Percentiles rank a stretch among this genome's conserved stretches.
Evolutionary conservation across 352 stramenopile genomes (phyloP).

Genomic region (Phytophthora pluvialis): DNA sequence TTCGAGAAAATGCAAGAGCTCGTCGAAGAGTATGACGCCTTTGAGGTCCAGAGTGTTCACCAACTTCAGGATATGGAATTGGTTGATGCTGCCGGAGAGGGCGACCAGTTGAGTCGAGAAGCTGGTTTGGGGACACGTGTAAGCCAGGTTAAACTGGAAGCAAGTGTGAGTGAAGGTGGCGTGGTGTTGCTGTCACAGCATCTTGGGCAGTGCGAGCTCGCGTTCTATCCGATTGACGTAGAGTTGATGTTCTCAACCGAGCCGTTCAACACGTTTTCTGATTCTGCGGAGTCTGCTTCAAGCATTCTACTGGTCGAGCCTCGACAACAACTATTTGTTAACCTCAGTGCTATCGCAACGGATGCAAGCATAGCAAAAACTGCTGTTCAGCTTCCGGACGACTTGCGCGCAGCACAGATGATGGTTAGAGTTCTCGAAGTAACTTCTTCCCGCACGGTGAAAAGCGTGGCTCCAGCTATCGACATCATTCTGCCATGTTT

Average conservation of each 20-base stretch:
- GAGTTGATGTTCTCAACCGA: conserved; percentile 75
- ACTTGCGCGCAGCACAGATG: conserved; percentile 48
- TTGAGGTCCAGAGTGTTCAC: conserved; percentile 26
- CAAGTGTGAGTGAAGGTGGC: conserved; percentile 30
- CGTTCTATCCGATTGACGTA: conserved; percentile 69
- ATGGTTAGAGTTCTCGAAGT: conserved; percentile 52
- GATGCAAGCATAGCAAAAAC: conserved; percentile 20
- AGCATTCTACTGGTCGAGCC: conserved; percentile 57
- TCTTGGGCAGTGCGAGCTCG: conserved; percentile 47
- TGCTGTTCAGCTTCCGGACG: conserved; percentile 36
- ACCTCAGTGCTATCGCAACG: conserved; percentile 17
- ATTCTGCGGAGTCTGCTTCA: conserved; percentile 40
- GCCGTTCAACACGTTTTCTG: conserved; percentile 60
- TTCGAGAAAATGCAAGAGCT: conserved; percentile 52
- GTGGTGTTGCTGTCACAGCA: conserved; percentile 42
- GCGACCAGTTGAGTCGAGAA: neutral
- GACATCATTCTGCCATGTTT: conserved; percentile 58
- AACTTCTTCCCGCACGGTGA: conserved; percentile 32
- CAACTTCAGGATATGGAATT: conserved; percentile 27
- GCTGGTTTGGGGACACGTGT: neutral
- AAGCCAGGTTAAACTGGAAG: conserved; percentile 36
- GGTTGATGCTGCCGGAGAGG: conserved; percentile 8
- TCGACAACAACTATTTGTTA: conserved; percentile 39
- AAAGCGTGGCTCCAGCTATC: conserved; percentile 31
- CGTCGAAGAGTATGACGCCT: conserved; percentile 54